Conservation (phyloP, 23 red algal genomes). For the Gracilaria vermiculophylla region DNA sequence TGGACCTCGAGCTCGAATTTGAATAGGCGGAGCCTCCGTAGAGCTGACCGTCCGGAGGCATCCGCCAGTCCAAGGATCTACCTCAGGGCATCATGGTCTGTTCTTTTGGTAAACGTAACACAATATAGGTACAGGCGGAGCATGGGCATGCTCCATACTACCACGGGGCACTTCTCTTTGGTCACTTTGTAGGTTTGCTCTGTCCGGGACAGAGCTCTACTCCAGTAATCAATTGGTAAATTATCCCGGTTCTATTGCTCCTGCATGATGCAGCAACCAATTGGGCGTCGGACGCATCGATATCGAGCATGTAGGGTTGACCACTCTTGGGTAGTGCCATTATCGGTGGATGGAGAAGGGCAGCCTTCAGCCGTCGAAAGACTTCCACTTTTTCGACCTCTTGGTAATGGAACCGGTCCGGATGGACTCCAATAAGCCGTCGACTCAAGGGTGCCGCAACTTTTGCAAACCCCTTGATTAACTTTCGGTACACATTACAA, state of each 20-base stretch:
- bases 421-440: background rate
- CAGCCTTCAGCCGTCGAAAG: background rate
- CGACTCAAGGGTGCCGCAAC: background rate
- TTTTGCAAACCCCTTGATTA: background rate
- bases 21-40: background rate
- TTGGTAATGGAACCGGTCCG: background rate
- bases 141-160: too few species aligned
- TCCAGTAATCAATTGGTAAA: slow-evolving; percentile 25
- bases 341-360: background rate
- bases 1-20: background rate
- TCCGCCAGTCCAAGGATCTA: slow-evolving; percentile 2
- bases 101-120: background rate
- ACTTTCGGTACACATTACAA: too few species aligned
- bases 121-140: too few species aligned
- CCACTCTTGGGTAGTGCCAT: background rate
- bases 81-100: background rate
- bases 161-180: background rate
- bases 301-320: too few species aligned
- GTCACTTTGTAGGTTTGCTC: background rate
- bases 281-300: background rate
- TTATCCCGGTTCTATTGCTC: background rate
- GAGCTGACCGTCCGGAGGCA: background rate
- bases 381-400: background rate
- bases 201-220: background rate
- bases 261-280: slow-evolving; percentile 9